A percentile compares a stretch with the other conserved stretches of the same genome.
Evolutionary conservation across 192 early-diverging fungal genomes (phyloP).

Genomic region (Gaertneriomyces sp.): DNA sequence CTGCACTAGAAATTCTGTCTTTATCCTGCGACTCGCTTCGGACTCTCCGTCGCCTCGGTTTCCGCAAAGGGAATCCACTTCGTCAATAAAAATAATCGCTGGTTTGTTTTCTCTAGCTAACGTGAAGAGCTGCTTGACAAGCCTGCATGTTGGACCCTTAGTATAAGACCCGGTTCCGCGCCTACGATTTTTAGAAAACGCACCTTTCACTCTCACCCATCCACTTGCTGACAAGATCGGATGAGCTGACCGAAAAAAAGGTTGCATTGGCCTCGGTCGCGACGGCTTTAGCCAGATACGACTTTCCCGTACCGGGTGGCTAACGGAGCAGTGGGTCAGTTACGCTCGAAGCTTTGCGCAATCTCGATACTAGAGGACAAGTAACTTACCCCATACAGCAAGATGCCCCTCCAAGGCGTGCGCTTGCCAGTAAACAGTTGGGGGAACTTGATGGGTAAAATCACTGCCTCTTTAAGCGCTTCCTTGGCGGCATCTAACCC

Average conservation of each 20-base stretch:
- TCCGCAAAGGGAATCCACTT: constrained; percentile 95
- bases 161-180: constrained; percentile 6
- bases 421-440: constrained; percentile 94
- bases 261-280: constrained; percentile 96
- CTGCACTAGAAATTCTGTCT: constrained; percentile 97
- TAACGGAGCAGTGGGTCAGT: constrained; percentile 11
- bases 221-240: constrained; percentile 99
- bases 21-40: constrained; percentile 91
- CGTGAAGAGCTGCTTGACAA: constrained; percentile 90
- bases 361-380: neutral
- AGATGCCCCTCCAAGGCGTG: constrained; percentile 93
- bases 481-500: constrained; percentile 94
- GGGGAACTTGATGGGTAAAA: constrained; percentile 96
- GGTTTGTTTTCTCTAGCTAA: constrained; percentile 91
- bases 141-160: constrained; percentile 36
- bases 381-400: constrained; percentile 77
- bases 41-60: constrained; percentile 94
- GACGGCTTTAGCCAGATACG: constrained; percentile 94
- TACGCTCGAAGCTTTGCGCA: neutral
- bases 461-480: constrained; percentile 96
- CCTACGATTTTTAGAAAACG: neutral
- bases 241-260: constrained; percentile 95
- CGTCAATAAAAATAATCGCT: constrained; percentile 98
- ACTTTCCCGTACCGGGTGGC: constrained; percentile 97
- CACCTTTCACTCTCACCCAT: constrained; percentile 96